Conservation (phyloP, 2,329 filamentous ascomycete genomes). For the Monosporascus cannonballus region DNA sequence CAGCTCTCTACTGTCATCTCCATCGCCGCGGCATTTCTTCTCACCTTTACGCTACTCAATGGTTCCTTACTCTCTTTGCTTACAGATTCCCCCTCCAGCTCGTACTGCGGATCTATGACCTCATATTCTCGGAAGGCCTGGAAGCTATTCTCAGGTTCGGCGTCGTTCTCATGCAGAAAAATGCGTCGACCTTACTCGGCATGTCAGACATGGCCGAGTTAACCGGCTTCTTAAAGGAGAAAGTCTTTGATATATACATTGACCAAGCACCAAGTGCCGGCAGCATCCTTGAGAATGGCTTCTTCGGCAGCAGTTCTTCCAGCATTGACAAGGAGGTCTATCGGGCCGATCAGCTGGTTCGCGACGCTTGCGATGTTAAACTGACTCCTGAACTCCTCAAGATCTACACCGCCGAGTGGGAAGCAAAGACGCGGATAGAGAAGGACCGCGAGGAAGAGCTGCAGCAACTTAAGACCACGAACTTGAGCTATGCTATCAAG, state of each 20-base stretch:
- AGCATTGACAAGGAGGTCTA: slow-evolving; percentile 93
- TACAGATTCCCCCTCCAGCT: slow-evolving; percentile 96
- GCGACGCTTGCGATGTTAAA: slow-evolving; percentile 83
- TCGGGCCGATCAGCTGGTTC: slow-evolving; percentile 85
- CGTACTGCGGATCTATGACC: slow-evolving; percentile 91
- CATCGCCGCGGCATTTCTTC: slow-evolving; percentile 81
- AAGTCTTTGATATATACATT: slow-evolving; percentile 93
- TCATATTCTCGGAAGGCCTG: slow-evolving; percentile 89
- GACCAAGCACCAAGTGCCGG: slow-evolving; percentile 89
- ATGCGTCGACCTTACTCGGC: slow-evolving; percentile 66
- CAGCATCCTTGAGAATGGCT: slow-evolving; percentile 90
- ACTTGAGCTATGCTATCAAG: slow-evolving; percentile 62
- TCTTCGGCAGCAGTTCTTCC: slow-evolving; percentile 90
- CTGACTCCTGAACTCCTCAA: slow-evolving; percentile 79
- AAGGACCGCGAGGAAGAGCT: slow-evolving; percentile 79
- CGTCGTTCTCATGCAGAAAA: slow-evolving; percentile 94
- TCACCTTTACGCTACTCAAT: slow-evolving; percentile 94
- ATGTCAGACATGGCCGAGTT: slow-evolving; percentile 91
- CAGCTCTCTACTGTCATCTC: slow-evolving; percentile 90
- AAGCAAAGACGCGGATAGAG: slow-evolving; percentile 78
- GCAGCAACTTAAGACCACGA: slow-evolving; percentile 62
- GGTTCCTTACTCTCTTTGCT: slow-evolving; percentile 97
- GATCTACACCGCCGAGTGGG: slow-evolving; percentile 80
- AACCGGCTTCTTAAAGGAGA: slow-evolving; percentile 87
- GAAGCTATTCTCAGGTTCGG: slow-evolving; percentile 93